Evolutionary conservation across 2,329 filamentous ascomycete species (phyloP).

Genomic region (Colletotrichum tofieldiae): DNA sequence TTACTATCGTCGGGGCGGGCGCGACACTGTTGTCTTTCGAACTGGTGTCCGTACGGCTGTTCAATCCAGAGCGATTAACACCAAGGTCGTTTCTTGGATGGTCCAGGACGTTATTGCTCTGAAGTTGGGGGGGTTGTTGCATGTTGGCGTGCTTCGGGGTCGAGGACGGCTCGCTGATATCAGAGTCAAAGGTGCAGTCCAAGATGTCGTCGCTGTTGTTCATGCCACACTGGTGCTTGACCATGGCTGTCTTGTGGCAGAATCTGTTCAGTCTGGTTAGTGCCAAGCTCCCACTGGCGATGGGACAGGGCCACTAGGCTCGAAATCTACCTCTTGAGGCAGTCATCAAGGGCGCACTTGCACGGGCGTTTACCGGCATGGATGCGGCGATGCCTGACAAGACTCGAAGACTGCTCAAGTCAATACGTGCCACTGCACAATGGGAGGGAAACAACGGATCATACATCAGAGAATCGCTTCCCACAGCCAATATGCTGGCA

Average conservation of each 20-base stretch:
- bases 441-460: conserved; percentile 49
- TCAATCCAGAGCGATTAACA: too few species aligned
- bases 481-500: conserved; percentile 77
- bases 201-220: conserved; percentile 69
- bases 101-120: too few species aligned
- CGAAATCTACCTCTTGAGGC: conserved; percentile 70
- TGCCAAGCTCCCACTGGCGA: conserved; percentile 10
- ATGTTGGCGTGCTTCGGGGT: conserved; percentile 70
- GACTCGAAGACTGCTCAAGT: conserved; percentile 72
- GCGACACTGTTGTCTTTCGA: too few species aligned
- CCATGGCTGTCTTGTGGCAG: conserved; percentile 81
- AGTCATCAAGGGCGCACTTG: conserved; percentile 73
- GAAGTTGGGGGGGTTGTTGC: conserved; percentile 63
- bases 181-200: conserved; percentile 71
- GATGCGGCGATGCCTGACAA: conserved; percentile 76
- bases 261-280: conserved; percentile 64
- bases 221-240: conserved; percentile 75
- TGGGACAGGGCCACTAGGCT: not conserved
- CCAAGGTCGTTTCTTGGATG: too few species aligned
- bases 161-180: conserved; percentile 71
- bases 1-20: too few species aligned
- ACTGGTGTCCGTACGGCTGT: too few species aligned
- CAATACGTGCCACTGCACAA: conserved; percentile 46
- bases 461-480: conserved; percentile 79
- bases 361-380: conserved; percentile 79